These are phyloP conservation scores for Hyphodiscus hymeniophilus DNA, from an alignment of 495 filamentous ascomycete species.

Conservation along the genomic window DNA sequence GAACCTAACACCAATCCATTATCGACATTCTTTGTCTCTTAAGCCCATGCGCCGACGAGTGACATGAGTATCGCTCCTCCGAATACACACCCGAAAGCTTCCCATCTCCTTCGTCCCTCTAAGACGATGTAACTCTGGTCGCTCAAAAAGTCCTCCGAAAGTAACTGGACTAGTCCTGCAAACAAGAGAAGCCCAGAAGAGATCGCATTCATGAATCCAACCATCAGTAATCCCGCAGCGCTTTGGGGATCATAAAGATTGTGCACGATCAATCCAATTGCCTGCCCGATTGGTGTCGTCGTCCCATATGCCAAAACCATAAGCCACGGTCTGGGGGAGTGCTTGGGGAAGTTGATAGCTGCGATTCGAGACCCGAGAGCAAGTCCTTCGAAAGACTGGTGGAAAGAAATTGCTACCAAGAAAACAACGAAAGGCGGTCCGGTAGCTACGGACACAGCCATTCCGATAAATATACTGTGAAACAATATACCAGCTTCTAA, in stretches of 20 bases:
- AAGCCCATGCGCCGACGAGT: slow-evolving; percentile 85
- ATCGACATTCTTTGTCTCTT: background rate
- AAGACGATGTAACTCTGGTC: slow-evolving; percentile 76
- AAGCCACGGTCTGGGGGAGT: slow-evolving; percentile 66
- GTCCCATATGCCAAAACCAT: slow-evolving; percentile 90
- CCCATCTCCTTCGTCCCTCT: slow-evolving; percentile 58
- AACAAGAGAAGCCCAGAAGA: slow-evolving; percentile 81
- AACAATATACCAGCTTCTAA: slow-evolving; percentile 82
- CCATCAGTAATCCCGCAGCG: slow-evolving; percentile 77
- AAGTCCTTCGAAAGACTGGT: slow-evolving; percentile 69
- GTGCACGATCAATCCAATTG: slow-evolving; percentile 75
- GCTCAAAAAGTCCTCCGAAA: slow-evolving; percentile 89
- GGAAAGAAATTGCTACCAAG: slow-evolving; percentile 73
- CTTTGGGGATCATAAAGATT: slow-evolving; percentile 77
- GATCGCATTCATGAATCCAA: slow-evolving; percentile 89
- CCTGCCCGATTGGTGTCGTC: slow-evolving; percentile 87
- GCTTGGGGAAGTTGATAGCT: slow-evolving; percentile 48
- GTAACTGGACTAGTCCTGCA: slow-evolving; percentile 81
- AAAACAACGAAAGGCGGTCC: slow-evolving; percentile 73
- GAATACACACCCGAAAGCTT: slow-evolving; percentile 71
- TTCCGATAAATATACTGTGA: slow-evolving; percentile 83
- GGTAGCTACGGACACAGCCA: slow-evolving; percentile 77
- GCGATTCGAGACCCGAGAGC: slow-evolving; percentile 69
- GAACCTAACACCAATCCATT: background rate
- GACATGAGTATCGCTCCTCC: slow-evolving; percentile 77